phyloP scores from a whole-genome alignment of 805 yeast genomes.

The Pichia deserticola region DNA sequence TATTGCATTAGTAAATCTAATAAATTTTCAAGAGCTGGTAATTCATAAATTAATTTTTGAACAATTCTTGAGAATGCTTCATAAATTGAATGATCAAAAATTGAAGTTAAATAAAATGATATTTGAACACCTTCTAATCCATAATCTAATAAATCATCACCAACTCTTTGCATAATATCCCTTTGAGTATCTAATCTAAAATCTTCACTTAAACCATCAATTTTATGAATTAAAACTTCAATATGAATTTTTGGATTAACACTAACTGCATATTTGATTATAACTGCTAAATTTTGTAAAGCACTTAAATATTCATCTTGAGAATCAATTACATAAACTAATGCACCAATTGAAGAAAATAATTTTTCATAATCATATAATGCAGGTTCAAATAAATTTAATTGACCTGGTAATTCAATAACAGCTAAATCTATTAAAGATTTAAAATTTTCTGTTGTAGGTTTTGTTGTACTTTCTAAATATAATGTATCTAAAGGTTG shows the following conservation, averaged over 20 bases:
- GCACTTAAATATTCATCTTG: slow-evolving; percentile 95
- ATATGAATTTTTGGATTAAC: slow-evolving; percentile 80
- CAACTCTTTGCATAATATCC: slow-evolving; percentile 92
- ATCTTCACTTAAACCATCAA: slow-evolving; percentile 92
- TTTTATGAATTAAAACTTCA: slow-evolving; percentile 91
- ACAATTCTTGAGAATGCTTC: slow-evolving; percentile 93
- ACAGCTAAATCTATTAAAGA: slow-evolving; percentile 82
- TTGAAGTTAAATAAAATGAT: slow-evolving; percentile 84
- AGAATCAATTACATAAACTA: slow-evolving; percentile 90
- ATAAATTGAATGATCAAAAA: slow-evolving; percentile 91
- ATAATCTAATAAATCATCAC: slow-evolving; percentile 82
- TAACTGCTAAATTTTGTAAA: slow-evolving; percentile 77
- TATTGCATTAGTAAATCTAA: slow-evolving; percentile 84
- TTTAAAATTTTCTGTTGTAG: slow-evolving; percentile 75
- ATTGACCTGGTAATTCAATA: slow-evolving; percentile 92
- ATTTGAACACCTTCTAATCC: slow-evolving; percentile 90
- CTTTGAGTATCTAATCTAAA: slow-evolving; percentile 90
- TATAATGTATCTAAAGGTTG: slow-evolving; percentile 91
- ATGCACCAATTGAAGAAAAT: slow-evolving; percentile 77
- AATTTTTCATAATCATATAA: slow-evolving; percentile 65
- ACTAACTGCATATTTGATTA: slow-evolving; percentile 78
- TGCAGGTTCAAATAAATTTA: slow-evolving; percentile 80
- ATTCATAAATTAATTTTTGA: slow-evolving; percentile 82
- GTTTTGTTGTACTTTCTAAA: slow-evolving; percentile 82
- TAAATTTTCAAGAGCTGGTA: slow-evolving; percentile 81